Evolutionary conservation across 805 yeast species (phyloP).

Genomic region (Cyberlindnera xishuangbannaensis): DNA sequence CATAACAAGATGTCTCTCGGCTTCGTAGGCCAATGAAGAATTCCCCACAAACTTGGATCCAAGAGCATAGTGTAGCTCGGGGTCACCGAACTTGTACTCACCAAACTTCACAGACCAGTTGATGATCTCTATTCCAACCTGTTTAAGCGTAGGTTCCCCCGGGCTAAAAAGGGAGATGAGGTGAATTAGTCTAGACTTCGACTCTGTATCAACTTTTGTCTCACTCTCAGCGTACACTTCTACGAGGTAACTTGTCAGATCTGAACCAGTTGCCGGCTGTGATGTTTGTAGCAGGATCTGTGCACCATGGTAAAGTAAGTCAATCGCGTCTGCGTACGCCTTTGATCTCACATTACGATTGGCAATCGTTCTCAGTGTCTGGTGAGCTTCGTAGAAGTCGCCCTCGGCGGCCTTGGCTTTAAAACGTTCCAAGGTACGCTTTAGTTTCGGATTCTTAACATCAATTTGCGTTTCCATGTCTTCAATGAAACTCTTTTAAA

Average conservation of each 20-base stretch:
- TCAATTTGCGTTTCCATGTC: slow-evolving; percentile 14
- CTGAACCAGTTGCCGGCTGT: slow-evolving; percentile 79
- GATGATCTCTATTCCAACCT: slow-evolving; percentile 58
- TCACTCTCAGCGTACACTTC: slow-evolving; percentile 57
- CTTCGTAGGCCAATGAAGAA: slow-evolving; percentile 48
- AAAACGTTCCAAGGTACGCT: slow-evolving; percentile 59
- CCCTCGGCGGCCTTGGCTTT: slow-evolving; percentile 62
- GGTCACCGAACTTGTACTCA: slow-evolving; percentile 60
- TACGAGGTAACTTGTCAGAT: slow-evolving; percentile 65
- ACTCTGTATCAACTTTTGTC: slow-evolving; percentile 34
- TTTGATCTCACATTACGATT: slow-evolving; percentile 73
- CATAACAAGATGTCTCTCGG: slow-evolving; percentile 66
- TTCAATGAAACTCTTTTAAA: no score
- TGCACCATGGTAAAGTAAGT: slow-evolving; percentile 67
- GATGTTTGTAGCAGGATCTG: slow-evolving; percentile 58
- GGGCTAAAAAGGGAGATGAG: slow-evolving; percentile 39
- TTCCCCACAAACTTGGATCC: slow-evolving; percentile 56
- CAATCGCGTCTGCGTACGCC: slow-evolving; percentile 66
- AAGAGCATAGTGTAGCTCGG: slow-evolving; percentile 64
- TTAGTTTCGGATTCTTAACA: slow-evolving; percentile 35
- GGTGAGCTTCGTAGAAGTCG: slow-evolving; percentile 93
- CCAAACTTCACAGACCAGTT: slow-evolving; percentile 58
- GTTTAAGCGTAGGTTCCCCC: slow-evolving; percentile 56
- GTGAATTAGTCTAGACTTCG: slow-evolving; percentile 43
- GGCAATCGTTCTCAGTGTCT: slow-evolving; percentile 83